Evolutionary conservation across 2,329 filamentous ascomycete genomes (phyloP).

Genomic region (Trichoderma atroviride): DNA sequence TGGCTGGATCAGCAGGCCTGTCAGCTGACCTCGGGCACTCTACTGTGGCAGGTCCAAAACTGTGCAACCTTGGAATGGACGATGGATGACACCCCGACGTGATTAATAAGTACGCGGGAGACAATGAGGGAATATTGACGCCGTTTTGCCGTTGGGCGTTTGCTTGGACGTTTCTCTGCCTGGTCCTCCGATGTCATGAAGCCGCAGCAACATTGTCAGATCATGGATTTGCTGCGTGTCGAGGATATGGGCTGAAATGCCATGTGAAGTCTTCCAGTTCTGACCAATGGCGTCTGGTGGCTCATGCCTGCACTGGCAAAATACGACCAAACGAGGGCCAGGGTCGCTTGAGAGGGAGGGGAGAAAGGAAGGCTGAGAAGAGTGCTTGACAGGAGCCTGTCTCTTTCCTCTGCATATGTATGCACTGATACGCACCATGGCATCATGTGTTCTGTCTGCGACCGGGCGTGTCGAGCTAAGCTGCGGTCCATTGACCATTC

Average conservation of each 20-base stretch:
- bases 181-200: neutral
- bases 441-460: slow-evolving; percentile 21
- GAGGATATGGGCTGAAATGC: slow-evolving; percentile 13
- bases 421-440: slow-evolving; percentile 8
- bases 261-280: neutral
- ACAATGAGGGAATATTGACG: slow-evolving; percentile 16
- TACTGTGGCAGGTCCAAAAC: slow-evolving; percentile 11
- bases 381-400: slow-evolving; percentile 5
- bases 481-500: slow-evolving; percentile 7
- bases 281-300: neutral
- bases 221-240: neutral
- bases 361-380: slow-evolving; percentile 10
- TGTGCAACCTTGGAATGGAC: slow-evolving; percentile 1
- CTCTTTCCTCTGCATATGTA: neutral
- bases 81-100: slow-evolving; percentile 18
- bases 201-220: neutral
- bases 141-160: neutral
- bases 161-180: neutral
- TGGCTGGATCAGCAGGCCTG: slow-evolving; percentile 19
- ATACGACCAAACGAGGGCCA: neutral
- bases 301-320: neutral
- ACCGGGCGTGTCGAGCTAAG: neutral
- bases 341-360: neutral
- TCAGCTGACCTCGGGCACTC: slow-evolving; percentile 25
- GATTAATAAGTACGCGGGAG: slow-evolving; percentile 3